These are phyloP conservation scores for Beauveria asiatica DNA, from an alignment of 2,329 filamentous ascomycete genomes.

Conservation along the genomic window DNA sequence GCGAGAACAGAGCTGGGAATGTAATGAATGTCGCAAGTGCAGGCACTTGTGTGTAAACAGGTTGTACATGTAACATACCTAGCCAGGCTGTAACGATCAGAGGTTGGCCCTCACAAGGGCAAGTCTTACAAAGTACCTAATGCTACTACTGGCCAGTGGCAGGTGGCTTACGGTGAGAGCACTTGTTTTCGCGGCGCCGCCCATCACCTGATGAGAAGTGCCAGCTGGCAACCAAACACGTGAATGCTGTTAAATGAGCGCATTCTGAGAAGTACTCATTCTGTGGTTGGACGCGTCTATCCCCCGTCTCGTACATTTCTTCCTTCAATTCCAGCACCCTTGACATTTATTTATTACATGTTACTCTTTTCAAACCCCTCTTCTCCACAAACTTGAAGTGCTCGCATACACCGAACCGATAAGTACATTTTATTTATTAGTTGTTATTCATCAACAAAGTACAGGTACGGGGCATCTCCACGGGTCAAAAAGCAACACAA, in stretches of 20 bases:
- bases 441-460: background rate
- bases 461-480: background rate
- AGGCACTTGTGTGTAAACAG: background rate
- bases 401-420: background rate
- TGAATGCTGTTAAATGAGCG: background rate
- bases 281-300: background rate
- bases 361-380: background rate
- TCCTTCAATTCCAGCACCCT: too few species aligned
- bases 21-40: background rate
- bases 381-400: constrained; percentile 6
- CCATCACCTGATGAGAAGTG: constrained; percentile 5
- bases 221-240: background rate
- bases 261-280: background rate
- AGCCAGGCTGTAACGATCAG: background rate
- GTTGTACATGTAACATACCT: background rate
- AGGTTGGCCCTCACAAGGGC: background rate
- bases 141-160: too few species aligned
- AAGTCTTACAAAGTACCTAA: background rate
- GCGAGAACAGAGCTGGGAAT: too few species aligned
- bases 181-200: background rate
- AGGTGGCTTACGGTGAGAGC: background rate
- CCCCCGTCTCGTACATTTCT: background rate
- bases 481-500: constrained; percentile 5
- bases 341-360: too few species aligned
- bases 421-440: too few species aligned